Evolutionary conservation across 2,329 filamentous ascomycete species (phyloP), one percentile per base, ranked within the genome.

Genomic region (Cladorrhinum sp.): DNA sequence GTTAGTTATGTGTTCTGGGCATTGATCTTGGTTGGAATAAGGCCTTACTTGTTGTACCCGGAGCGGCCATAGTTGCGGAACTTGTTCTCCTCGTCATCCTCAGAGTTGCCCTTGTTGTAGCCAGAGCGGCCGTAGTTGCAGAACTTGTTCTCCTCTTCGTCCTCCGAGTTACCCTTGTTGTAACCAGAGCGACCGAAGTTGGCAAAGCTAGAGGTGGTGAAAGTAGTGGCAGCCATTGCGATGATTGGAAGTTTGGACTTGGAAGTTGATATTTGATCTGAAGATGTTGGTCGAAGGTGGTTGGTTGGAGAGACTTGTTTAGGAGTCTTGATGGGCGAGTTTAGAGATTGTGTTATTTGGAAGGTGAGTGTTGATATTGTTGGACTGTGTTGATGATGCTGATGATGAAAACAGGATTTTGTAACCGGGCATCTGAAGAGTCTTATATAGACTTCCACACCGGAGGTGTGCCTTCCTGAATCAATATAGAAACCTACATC

Each of bases 141-240:
- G 50, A 67, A 62, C 66, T 70, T 72, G 63, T 69, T 68, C 54
- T 71, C 66, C 58, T 72, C 65, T 23, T 70, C 69, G 20, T 70
- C 69, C 30, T 71, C 69, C n/a, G 62, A 63, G 65, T 65, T 68
- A 56, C 65, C 67, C 62, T 76, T 78, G 75, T 80, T 81, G 74
- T 80, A 80, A 64, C 78, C 78, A 57, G 74, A 76, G 63, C 78
- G 78, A 71, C 79, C 79, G 56, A 64, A 67, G 60, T 63, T 67
- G 58, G 70, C 67, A 49, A 60, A 64, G 64, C 20, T 62, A 55
- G 61, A 50, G 56, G 60, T 66, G 59, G 60, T 62, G 64, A 64
- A 67, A 58, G 62, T 59, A 59, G 57, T 65, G 64, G 64, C 69
- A 62, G 72, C 71, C 63, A 71, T 71, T 68, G 67, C 53, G 57